A percentile compares a stretch with the other conserved stretches of the same genome.
These are phyloP conservation scores for Aspergillus quadrilineatus DNA, from an alignment of 2,329 filamentous ascomycete genomes.

Conservation along the genomic window DNA sequence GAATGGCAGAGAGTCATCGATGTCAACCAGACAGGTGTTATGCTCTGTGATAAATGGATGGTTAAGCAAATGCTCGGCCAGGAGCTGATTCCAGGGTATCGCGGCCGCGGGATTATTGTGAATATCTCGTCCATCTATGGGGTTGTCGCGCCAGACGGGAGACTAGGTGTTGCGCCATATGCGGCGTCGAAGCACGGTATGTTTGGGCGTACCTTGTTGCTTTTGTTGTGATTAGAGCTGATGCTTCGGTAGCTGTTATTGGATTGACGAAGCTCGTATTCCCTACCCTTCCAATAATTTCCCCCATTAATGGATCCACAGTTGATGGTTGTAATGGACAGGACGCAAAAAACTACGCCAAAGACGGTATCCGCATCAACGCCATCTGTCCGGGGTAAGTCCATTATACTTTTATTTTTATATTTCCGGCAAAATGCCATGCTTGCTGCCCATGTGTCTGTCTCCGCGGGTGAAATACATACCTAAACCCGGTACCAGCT, in stretches of 20 bases:
- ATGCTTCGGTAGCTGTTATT: conserved; percentile 21
- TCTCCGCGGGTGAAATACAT: no score
- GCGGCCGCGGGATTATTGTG: conserved; percentile 27
- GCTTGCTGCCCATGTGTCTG: no score
- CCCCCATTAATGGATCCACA: no score
- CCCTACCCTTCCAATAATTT: no score
- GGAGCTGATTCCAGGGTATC: conserved; percentile 19
- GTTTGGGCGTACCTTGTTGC: neutral
- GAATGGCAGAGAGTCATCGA: conserved; percentile 54
- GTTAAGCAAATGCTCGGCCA: conserved; percentile 24
- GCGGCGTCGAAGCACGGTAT: conserved; percentile 28
- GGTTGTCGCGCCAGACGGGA: conserved; percentile 16
- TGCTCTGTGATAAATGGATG: conserved; percentile 44
- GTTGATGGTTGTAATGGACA: neutral
- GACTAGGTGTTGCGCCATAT: conserved; percentile 21
- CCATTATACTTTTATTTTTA: neutral
- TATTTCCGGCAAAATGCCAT: no score
- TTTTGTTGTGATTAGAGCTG: neutral
- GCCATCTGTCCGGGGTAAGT: conserved; percentile 56
- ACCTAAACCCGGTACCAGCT: conserved; percentile 12
- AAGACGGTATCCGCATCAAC: conserved; percentile 57
- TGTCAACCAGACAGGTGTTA: conserved; percentile 58
- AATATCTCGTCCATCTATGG: conserved; percentile 29
- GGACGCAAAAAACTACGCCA: conserved; percentile 51
- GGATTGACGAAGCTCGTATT: conserved; percentile 26